Conservation (phyloP, 805 yeast genomes). For the Candida golubevii region DNA sequence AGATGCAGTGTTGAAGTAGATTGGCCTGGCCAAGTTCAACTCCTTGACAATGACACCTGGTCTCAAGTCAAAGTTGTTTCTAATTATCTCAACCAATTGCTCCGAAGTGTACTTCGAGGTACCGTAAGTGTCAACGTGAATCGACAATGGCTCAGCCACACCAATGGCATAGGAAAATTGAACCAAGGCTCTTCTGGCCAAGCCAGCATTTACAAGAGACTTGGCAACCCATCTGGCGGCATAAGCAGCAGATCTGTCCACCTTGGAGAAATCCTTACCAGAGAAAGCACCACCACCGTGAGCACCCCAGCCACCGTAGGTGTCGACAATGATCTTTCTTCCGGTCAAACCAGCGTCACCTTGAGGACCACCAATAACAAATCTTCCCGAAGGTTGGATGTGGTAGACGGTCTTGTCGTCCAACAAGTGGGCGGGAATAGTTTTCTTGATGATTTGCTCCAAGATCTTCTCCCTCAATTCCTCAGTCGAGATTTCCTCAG, state of each 20-base stretch:
- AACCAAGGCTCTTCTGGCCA: slow-evolving; percentile 95
- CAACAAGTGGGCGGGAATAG: slow-evolving; percentile 83
- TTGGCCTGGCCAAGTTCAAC: slow-evolving; percentile 97
- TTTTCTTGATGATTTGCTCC: slow-evolving; percentile 83
- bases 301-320: slow-evolving; percentile 99
- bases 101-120: slow-evolving; percentile 87
- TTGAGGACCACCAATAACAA: slow-evolving; percentile 99
- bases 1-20: slow-evolving; percentile 97
- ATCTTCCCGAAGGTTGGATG: slow-evolving; percentile 99
- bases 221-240: slow-evolving; percentile 99
- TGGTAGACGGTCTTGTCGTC: slow-evolving; percentile 96
- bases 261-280: slow-evolving; percentile 99
- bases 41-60: slow-evolving; percentile 98
- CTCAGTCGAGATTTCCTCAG: slow-evolving; percentile 91
- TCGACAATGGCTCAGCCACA: slow-evolving; percentile 98
- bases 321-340: slow-evolving; percentile 98
- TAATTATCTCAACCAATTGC: slow-evolving; percentile 87
- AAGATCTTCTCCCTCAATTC: slow-evolving; percentile 78
- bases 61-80: slow-evolving; percentile 95
- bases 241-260: slow-evolving; percentile 99
- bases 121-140: slow-evolving; percentile 97
- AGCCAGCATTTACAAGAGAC: slow-evolving; percentile 90
- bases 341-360: slow-evolving; percentile 99
- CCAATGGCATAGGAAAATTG: slow-evolving; percentile 99
- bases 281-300: slow-evolving; percentile 99